Evolutionary conservation across 495 filamentous ascomycete genomes (phyloP).

Genomic region (Penicillium verhagenii): DNA sequence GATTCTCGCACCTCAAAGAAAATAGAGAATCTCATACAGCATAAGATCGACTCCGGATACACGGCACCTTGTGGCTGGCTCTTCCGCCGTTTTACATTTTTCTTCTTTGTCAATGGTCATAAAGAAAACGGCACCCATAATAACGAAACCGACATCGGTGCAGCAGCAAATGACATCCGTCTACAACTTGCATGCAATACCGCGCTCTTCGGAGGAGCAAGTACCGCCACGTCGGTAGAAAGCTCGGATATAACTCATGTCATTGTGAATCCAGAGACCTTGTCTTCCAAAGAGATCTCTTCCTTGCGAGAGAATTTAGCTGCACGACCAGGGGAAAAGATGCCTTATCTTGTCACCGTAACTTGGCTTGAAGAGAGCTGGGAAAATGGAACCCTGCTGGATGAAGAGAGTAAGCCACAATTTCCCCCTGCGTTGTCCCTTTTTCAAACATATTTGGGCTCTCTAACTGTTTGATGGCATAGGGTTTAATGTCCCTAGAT

Average conservation of each 20-base stretch:
- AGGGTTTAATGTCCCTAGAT: not conserved
- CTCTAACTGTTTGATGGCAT: not conserved
- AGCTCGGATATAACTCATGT: constrained; percentile 33
- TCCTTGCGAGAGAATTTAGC: constrained; percentile 31
- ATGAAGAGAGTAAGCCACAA: constrained; percentile 60
- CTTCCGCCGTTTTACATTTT: constrained; percentile 61
- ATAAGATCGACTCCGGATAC: constrained; percentile 40
- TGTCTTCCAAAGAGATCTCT: constrained; percentile 18
- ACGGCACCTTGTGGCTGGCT: constrained; percentile 57
- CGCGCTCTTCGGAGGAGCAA: constrained; percentile 64
- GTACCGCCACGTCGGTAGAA: constrained; percentile 18
- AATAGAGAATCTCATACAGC: constrained; percentile 55
- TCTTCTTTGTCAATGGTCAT: constrained; percentile 37
- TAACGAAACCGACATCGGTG: not conserved
- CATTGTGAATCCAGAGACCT: constrained; percentile 24
- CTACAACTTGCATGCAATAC: constrained; percentile 41
- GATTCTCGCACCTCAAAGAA: constrained; percentile 45
- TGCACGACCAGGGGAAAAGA: constrained; percentile 30
- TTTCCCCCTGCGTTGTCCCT: not conserved
- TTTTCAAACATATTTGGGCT: not conserved
- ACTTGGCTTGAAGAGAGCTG: constrained; percentile 81
- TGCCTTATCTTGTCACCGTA: constrained; percentile 69
- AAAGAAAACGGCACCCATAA: not conserved
- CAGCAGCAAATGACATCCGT: constrained; percentile 2
- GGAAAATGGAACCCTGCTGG: constrained; percentile 72